Conservation (phyloP, 805 yeast species). For the Lachancea meyersii region DNA sequence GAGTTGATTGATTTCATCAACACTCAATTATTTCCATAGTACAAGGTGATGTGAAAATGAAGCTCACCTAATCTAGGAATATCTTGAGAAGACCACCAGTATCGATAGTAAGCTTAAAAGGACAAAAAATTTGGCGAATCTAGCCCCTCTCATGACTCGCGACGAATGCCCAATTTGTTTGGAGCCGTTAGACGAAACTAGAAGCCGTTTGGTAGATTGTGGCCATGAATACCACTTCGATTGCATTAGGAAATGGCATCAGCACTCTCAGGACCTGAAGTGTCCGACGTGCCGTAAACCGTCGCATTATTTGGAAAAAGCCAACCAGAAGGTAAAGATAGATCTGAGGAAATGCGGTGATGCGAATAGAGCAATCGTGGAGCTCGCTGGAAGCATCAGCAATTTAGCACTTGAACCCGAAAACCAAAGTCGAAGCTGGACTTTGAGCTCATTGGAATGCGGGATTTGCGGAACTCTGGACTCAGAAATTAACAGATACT, state of each 20-base stretch:
- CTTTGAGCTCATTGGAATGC: conserved; percentile 10
- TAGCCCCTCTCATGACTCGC: neutral
- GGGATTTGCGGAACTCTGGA: conserved; percentile 20
- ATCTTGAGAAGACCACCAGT: neutral
- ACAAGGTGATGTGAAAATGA: neutral
- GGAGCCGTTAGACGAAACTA: conserved; percentile 31
- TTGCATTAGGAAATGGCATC: conserved; percentile 53
- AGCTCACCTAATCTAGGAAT: neutral
- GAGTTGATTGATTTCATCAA: neutral
- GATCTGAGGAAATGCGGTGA: conserved; percentile 2
- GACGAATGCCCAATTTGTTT: conserved; percentile 57
- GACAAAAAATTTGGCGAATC: neutral
- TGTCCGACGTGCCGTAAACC: conserved; percentile 29
- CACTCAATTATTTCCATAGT: neutral
- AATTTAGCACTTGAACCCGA: neutral
- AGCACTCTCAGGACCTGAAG: conserved; percentile 18
- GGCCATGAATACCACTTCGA: conserved; percentile 49
- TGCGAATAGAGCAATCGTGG: conserved; percentile 1
- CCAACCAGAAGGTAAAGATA: conserved; percentile 9
- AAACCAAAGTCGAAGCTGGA: conserved; percentile 1
- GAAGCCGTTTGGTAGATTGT: conserved; percentile 40
- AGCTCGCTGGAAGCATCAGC: neutral
- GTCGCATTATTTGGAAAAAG: conserved; percentile 10
- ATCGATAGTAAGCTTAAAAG: neutral
- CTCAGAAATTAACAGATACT: conserved; percentile 10